Evolutionary conservation across 257 asterid genomes (phyloP), one percentile per base, ranked within the genome.

Genomic region (Thymus mandschuricus): DNA sequence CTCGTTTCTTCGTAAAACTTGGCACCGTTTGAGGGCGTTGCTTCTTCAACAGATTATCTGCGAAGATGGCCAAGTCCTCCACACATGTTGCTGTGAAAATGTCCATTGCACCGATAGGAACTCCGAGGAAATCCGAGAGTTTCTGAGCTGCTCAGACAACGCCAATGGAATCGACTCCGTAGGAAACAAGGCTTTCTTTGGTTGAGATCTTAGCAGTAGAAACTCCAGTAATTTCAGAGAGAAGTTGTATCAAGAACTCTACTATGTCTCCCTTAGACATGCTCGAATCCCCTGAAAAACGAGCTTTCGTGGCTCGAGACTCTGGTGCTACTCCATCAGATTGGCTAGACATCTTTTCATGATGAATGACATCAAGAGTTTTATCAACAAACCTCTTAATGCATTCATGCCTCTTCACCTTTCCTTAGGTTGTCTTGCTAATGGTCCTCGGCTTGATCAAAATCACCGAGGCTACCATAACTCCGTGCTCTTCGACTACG

Each of bases 401-500:
- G 76, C 90, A 85, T 40, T 89, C 96, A 52, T 67, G 84, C 80
- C 96, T 77, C 80, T 81, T 85, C 72, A 89, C 80, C 63, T 89
- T 89, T 33, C 96, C 96, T 29, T 88, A 89, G 4, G 88, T 89
- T 8, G 92, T 88, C 83, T 89, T 87, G 46, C 86, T 76, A 64
- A 89, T 83, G 12, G 91, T 78, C 78, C 77, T 89, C 12, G 93
- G 76, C 59, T 82, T 89, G 49, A 89, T 77, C 58, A 85, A 63
- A 30, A 81, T 73, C 74, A 82, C 56, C 38, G 84, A 77, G 31
- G 86, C 73, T n/a, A 82, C 60, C 75, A 76, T 64, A 3, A 87
- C 64, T 10, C 96, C 89, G 63, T 89, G 93, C 70, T 86, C 96
- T 68, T 89, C 89, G 3, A 81, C 86, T 54, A 89, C 91, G 52